These are phyloP conservation scores for Begonia masoniana DNA, from an alignment of 306 rosid species.

Conservation along the genomic window DNA sequence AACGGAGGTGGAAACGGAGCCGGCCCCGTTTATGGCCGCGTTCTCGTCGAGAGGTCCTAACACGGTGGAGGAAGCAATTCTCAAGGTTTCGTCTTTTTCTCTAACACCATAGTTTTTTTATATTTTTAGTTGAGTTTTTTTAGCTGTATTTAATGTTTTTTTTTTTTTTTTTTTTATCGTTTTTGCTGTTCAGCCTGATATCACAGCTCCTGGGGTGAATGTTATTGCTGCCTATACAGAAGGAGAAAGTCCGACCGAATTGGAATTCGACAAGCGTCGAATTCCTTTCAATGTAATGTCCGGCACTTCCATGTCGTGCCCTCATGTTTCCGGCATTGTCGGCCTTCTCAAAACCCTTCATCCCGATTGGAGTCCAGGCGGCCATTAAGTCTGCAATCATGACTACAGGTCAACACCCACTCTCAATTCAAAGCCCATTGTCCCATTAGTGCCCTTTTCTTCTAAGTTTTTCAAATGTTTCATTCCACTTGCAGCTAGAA, in stretches of 20 bases:
- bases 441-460: background rate
- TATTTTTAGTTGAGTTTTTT: too few species aligned
- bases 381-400: constrained; percentile 64
- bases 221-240: constrained; percentile 30
- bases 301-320: constrained; percentile 61
- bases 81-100: constrained; percentile 36
- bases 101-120: too few species aligned
- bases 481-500: constrained; percentile 20
- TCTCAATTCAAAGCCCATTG: too few species aligned
- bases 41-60: constrained; percentile 79
- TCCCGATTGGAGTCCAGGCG: constrained; percentile 50
- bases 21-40: constrained; percentile 44
- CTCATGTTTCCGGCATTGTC: constrained; percentile 44
- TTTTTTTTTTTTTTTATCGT: too few species aligned
- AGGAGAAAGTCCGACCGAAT: constrained; percentile 8
- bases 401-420: constrained; percentile 29
- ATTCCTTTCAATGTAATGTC: constrained; percentile 14
- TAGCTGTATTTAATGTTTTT: too few species aligned
- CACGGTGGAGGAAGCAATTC: constrained; percentile 20
- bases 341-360: constrained; percentile 36
- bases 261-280: constrained; percentile 16
- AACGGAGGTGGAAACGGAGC: constrained; percentile 23
- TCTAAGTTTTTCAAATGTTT: background rate
- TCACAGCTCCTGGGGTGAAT: constrained; percentile 41
- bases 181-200: constrained; percentile 27